Evolutionary conservation across 176 grass and related monocot genomes (phyloP).

Genomic region (Musa schizocarpa): DNA sequence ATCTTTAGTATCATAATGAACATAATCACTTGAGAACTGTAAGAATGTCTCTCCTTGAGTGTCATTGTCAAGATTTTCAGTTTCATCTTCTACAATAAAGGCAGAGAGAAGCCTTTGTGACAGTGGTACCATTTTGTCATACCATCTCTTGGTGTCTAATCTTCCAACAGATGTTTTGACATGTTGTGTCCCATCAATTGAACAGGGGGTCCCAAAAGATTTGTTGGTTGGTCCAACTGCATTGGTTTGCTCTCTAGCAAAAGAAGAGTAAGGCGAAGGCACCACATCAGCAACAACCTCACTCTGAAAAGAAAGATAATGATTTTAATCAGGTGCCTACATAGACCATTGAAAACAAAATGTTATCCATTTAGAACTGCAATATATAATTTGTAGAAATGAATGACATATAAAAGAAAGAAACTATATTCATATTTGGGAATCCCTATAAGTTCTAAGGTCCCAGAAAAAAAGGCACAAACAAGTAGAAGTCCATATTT

Average conservation of each 20-base stretch:
- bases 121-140: conserved; percentile 45
- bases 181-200: conserved; percentile 2
- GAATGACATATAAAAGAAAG: neutral
- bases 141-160: conserved; percentile 35
- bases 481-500: neutral
- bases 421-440: neutral
- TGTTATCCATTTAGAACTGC: neutral
- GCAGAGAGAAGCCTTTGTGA: conserved; percentile 78
- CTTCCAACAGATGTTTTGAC: conserved; percentile 14
- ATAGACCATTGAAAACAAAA: neutral
- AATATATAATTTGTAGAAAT: neutral
- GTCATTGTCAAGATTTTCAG: conserved; percentile 32
- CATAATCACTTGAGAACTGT: conserved; percentile 33
- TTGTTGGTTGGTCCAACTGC: conserved; percentile 22
- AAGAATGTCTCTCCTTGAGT: conserved; percentile 28
- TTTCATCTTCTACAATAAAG: conserved; percentile 57
- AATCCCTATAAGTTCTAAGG: neutral
- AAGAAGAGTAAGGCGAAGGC: conserved; percentile 33
- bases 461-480: neutral
- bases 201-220: conserved; percentile 18
- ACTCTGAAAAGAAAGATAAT: conserved; percentile 19
- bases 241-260: conserved; percentile 27
- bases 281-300: conserved; percentile 32
- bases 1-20: conserved; percentile 25
- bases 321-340: neutral